Percentiles rank a stretch among this genome's conserved stretches.
phyloP scores from a whole-genome alignment of 176 grass and related monocot species.

The Luzula sylvatica region DNA sequence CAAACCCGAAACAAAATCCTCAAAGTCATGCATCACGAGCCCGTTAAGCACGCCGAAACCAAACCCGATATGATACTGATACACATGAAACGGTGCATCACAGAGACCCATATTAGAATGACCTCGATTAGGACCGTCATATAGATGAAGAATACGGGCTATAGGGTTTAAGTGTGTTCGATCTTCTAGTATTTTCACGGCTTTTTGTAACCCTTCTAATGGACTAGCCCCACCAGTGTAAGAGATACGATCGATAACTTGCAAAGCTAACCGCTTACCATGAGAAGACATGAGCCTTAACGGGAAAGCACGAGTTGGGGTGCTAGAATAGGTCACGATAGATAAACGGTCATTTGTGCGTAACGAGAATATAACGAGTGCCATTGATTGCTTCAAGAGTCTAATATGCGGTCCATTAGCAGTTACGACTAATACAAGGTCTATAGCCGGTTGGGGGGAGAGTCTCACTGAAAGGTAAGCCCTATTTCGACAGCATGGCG shows the following conservation, averaged over 20 bases:
- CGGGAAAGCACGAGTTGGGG: constrained; percentile 74
- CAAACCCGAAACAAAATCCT: constrained; percentile 64
- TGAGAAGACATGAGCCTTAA: constrained; percentile 75
- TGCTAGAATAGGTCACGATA: constrained; percentile 81
- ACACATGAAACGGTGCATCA: constrained; percentile 30
- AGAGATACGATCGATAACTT: constrained; percentile 78
- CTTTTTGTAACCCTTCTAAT: constrained; percentile 65
- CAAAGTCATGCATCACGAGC: constrained; percentile 82
- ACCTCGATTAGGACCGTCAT: constrained; percentile 35
- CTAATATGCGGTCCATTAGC: constrained; percentile 81
- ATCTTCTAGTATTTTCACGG: constrained; percentile 80
- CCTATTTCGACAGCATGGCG: constrained; percentile 38
- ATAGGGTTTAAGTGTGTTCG: constrained; percentile 73
- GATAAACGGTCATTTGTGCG: constrained; percentile 60
- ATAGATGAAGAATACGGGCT: constrained; percentile 71
- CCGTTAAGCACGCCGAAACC: constrained; percentile 62
- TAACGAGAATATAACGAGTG: constrained; percentile 79
- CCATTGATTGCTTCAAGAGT: constrained; percentile 84
- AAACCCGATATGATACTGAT: constrained; percentile 72
- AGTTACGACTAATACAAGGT: constrained; percentile 74
- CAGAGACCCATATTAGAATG: constrained; percentile 26
- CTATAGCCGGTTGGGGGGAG: constrained; percentile 60
- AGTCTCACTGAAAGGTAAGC: constrained; percentile 68
- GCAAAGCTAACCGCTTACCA: constrained; percentile 66
- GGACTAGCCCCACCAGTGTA: constrained; percentile 62